Evolutionary conservation across 192 early-diverging fungal species (phyloP), one percentile per base, ranked within the genome.

Genomic region (Coemansia sp.): DNA sequence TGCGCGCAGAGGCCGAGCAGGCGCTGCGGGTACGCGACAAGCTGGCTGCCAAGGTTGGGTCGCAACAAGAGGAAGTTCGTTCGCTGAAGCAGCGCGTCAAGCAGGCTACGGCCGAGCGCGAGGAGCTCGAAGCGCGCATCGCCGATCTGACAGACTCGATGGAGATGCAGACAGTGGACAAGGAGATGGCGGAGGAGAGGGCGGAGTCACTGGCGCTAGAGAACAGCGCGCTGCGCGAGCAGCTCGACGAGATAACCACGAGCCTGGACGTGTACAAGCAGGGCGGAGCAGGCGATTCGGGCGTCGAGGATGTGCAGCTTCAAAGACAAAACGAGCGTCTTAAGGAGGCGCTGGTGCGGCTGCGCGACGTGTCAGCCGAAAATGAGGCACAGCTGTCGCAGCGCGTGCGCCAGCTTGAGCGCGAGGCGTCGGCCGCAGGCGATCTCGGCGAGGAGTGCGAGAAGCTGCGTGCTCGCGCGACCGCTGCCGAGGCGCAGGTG

Each of bases 181-280:
- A 90, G 68, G 93, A 97, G 72, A 86, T 94, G 83, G 93, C 92
- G 0, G 94, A 95, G 61, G 93, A 95, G 65, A 83, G 83, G 39
- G 86, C 87, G 22, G 93, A 95, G 42, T 78, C 84, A 18, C 56
- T 94, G 54, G 83, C 87, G 60, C 87, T 87, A 25, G 92, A 95
- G 64, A 78, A 88, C 0, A 77, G 78, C 32, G 57, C 82, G 20
- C 67, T 94, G 20, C 90, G 90, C 58, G 92, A 94, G 56, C 89
- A 90, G 59, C 73, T 92, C 7, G 91, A 89, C 46, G 93, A 93
- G 65, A 81, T 91, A 54, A 75, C 70, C 28, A 82, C 90, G 19
- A 86, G 88, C 61, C 56, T 94, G 29, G 85, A 90, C 49, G 75
- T 65, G 49, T 63, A 64, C 55, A 42, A 61, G 28, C 49, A 60